Conservation (phyloP, 805 yeast species). For the Kuraishia piskuri region DNA sequence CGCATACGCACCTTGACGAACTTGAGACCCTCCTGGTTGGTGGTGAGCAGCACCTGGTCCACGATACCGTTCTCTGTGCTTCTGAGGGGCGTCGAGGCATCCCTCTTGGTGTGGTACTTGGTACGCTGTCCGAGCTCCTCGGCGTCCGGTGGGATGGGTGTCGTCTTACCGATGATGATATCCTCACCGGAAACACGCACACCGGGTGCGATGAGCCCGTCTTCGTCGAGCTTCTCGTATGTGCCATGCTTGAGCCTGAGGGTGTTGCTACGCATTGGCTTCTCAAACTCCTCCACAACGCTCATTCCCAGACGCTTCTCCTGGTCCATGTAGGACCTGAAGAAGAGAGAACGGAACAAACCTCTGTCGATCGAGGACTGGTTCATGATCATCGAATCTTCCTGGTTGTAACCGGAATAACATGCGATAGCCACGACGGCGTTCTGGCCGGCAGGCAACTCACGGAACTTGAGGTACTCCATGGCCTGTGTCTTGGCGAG, state of each 20-base stretch:
- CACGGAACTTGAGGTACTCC: conserved; percentile 96
- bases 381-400: conserved; percentile 99
- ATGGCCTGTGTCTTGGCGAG: conserved; percentile 95
- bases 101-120: conserved; percentile 95
- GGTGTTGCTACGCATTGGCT: conserved; percentile 92
- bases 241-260: conserved; percentile 96
- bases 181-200: conserved; percentile 98
- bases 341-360: conserved; percentile 88
- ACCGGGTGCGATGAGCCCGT: conserved; percentile 97
- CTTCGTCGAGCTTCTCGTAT: conserved; percentile 95
- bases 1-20: conserved; percentile 98
- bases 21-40: conserved; percentile 96
- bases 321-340: conserved; percentile 97
- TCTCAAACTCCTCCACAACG: conserved; percentile 94
- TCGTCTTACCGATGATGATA: conserved; percentile 96
- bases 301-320: conserved; percentile 98
- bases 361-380: conserved; percentile 97
- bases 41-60: conserved; percentile 93
- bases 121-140: conserved; percentile 99
- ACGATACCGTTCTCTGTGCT: conserved; percentile 97
- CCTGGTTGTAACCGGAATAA: conserved; percentile 98
- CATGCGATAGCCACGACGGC: conserved; percentile 98
- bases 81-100: conserved; percentile 95
- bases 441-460: conserved; percentile 97
- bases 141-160: conserved; percentile 98